Percentiles rank a stretch among this genome's conserved stretches.
Evolutionary conservation across 2,329 filamentous ascomycete species (phyloP).

Genomic region (Microdochium nivale): DNA sequence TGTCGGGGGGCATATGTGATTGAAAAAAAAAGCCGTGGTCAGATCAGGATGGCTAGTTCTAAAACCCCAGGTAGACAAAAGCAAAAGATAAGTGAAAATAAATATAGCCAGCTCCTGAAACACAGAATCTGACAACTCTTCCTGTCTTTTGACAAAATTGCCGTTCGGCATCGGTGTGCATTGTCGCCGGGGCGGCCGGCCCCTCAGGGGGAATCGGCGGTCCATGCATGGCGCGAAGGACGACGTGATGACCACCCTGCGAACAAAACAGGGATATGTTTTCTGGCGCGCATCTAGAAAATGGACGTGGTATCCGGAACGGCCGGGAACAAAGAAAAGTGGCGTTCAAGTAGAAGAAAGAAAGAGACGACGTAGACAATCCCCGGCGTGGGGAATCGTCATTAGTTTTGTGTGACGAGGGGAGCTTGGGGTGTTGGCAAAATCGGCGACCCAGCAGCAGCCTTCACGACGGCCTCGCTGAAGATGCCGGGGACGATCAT

Average conservation of each 20-base stretch:
- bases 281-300: constrained; percentile 8
- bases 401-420: background rate
- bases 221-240: too few species aligned
- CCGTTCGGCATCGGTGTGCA: too few species aligned
- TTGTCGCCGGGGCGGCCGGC: too few species aligned
- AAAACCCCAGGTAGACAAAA: too few species aligned
- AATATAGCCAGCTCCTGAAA: too few species aligned
- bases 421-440: background rate
- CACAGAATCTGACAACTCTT: too few species aligned
- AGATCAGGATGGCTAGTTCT: too few species aligned
- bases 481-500: constrained; percentile 9
- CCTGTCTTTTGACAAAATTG: too few species aligned
- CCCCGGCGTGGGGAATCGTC: background rate
- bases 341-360: constrained; percentile 5
- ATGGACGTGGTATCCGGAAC: constrained; percentile 6
- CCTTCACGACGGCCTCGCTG: constrained; percentile 8
- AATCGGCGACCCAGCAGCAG: constrained; percentile 5
- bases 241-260: constrained; percentile 11
- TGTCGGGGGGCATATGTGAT: too few species aligned
- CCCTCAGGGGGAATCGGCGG: too few species aligned
- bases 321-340: constrained; percentile 5
- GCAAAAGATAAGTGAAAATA: too few species aligned
- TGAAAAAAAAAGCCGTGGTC: too few species aligned
- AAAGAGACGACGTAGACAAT: constrained; percentile 10
- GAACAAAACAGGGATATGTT: background rate